Evolutionary conservation across 441 rosid species (phyloP).

Genomic region (Breynia disticha): DNA sequence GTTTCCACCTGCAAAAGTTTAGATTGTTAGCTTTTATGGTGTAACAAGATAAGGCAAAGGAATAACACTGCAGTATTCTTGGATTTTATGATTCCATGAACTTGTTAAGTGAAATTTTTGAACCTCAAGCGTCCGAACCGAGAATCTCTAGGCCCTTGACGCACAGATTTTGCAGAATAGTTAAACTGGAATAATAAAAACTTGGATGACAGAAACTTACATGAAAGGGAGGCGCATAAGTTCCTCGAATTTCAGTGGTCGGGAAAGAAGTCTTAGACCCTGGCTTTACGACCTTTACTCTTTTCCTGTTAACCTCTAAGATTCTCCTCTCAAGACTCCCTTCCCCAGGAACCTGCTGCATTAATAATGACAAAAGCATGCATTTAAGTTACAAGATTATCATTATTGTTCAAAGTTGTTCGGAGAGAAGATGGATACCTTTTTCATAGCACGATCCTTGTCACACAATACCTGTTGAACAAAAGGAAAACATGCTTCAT

Average conservation of each 20-base stretch:
- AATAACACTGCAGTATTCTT: too few relatives aligned
- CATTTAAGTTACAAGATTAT: constrained; percentile 2
- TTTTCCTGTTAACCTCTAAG: constrained; percentile 76
- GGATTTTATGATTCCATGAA: too few relatives aligned
- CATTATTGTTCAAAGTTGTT: constrained; percentile 1
- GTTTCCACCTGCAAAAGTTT: constrained; percentile 48
- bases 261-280: constrained; percentile 90
- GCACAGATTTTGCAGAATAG: too few relatives aligned
- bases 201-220: constrained; percentile 36
- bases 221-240: constrained; percentile 88
- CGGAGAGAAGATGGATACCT: constrained; percentile 34
- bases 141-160: background rate
- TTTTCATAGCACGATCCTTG: constrained; percentile 71
- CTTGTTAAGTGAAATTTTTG: background rate
- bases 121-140: background rate
- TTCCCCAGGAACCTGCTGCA: constrained; percentile 58
- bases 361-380: constrained; percentile 9
- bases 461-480: constrained; percentile 63
- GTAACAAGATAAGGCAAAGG: too few relatives aligned
- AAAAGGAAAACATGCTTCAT: constrained; percentile 12
- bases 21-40: too few relatives aligned
- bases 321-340: constrained; percentile 88
- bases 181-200: background rate
- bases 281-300: constrained; percentile 88
- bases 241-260: constrained; percentile 87